Conservation (phyloP, 2,329 filamentous ascomycete genomes). For the Didymella pinodella region DNA sequence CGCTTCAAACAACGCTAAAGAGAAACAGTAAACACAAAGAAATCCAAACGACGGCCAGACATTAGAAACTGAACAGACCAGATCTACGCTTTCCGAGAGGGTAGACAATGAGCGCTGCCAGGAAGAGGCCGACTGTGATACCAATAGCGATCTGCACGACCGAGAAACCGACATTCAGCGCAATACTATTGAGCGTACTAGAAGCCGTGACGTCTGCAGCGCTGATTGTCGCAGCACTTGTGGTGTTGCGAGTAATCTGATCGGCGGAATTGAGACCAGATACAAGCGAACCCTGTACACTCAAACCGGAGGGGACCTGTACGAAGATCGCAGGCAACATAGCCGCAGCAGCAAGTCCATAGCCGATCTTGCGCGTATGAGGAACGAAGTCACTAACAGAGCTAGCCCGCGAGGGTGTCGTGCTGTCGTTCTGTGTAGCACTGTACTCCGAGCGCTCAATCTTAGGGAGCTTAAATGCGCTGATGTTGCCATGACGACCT, state of each 20-base stretch:
- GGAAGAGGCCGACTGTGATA: constrained; percentile 60
- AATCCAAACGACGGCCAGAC: not conserved
- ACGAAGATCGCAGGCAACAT: constrained; percentile 88
- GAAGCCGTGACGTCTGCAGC: constrained; percentile 34
- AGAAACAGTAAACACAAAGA: not conserved
- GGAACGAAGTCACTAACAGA: constrained; percentile 41
- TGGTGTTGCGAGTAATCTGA: constrained; percentile 60
- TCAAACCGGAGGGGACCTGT: constrained; percentile 67
- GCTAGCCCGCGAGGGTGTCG: constrained; percentile 31
- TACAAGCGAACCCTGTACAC: constrained; percentile 65
- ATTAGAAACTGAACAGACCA: constrained; percentile 48
- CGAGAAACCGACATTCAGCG: constrained; percentile 57
- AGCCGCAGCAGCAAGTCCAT: constrained; percentile 82
- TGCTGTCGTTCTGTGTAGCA: constrained; percentile 28
- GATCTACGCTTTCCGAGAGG: constrained; percentile 59
- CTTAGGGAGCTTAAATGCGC: constrained; percentile 13
- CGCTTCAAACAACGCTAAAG: constrained; percentile 17
- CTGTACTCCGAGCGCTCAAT: constrained; percentile 34
- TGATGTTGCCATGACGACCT: constrained; percentile 28
- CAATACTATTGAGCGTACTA: constrained; percentile 52
- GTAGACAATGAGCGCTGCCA: constrained; percentile 59
- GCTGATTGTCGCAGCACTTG: constrained; percentile 54
- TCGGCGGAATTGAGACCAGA: constrained; percentile 65
- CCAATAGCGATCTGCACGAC: constrained; percentile 62
- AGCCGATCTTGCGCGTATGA: constrained; percentile 59